Evolutionary conservation across 805 yeast species (phyloP), one percentile per base, ranked within the genome.

Genomic region (Candida koratica): DNA sequence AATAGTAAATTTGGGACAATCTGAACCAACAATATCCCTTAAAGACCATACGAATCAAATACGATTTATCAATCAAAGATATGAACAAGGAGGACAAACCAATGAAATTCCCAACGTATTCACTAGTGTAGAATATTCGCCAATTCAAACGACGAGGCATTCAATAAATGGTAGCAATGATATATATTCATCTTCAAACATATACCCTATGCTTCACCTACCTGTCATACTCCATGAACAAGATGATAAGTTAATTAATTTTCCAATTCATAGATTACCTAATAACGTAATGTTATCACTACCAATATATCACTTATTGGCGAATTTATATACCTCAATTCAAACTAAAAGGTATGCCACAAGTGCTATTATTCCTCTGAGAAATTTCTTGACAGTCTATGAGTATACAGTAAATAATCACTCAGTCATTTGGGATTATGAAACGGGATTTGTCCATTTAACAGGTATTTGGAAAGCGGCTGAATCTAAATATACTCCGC

Each of bases 401-500:
- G 93, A 85, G 57, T 85, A 79, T 60, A 68, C 64, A 50, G 55
- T 84, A 39, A 79, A 80, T 46, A 76, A 71, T 40, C 82, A 84
- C 48, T 76, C 87, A 76, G 75, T 87, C 37, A 79, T 86, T 44
- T 87, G 96, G 96, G 93, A 84, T 55, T 79, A 81, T 52, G 74
- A 72, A 45, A 79, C 93, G 2, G 95, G 96, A 0, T 81, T 79
- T 53, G 95, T 87, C 8, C 94, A 85, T 49, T 69, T 87, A 34
- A 87, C 96, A 0, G 95, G 95, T 0, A 71, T 87, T 34, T 87
- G 95, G 95, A 84, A 88, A 56, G 69, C 70, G 1, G 57, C 67
- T 12, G 47, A 61, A 16, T 38, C 43, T 23, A 49, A 51, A 7
- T 34, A 39, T 9, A 35, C 35, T 28, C 33, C 25, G 27, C 25